phyloP scores from a whole-genome alignment of 331 rosid species.

The Malus hybrid region DNA sequence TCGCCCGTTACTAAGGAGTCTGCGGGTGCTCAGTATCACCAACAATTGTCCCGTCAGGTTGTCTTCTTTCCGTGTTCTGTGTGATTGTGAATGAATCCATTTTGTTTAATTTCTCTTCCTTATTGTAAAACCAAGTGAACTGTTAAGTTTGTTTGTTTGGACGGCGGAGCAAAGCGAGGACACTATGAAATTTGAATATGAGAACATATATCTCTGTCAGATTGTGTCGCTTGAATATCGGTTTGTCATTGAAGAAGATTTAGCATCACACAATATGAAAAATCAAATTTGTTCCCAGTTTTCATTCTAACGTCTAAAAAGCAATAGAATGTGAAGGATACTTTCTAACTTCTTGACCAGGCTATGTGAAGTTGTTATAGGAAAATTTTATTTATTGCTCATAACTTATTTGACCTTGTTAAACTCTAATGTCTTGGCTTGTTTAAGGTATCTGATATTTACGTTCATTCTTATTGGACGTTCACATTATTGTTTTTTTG shows the following conservation, averaged over 20 bases:
- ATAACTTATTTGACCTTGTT: not conserved
- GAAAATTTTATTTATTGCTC: not conserved
- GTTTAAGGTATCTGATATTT: not conserved
- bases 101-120: not conserved
- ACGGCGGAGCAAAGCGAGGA: not conserved
- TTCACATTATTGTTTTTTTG: not conserved
- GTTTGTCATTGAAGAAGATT: not conserved
- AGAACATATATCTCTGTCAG: not conserved
- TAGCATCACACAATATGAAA: not conserved
- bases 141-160: not conserved
- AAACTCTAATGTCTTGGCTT: not conserved
- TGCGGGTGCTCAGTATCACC: constrained; percentile 94
- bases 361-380: not conserved
- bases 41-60: constrained; percentile 95
- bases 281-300: not conserved
- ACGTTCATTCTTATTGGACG: not conserved
- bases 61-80: constrained; percentile 10
- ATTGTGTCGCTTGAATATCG: not conserved
- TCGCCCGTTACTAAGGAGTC: constrained; percentile 99
- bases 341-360: not conserved
- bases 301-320: not conserved
- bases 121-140: not conserved
- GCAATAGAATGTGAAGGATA: not conserved
- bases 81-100: not conserved
- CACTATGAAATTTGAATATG: not conserved